Evolutionary conservation across 495 filamentous ascomycete genomes (phyloP).

Genomic region (Neurospora intermedia): DNA sequence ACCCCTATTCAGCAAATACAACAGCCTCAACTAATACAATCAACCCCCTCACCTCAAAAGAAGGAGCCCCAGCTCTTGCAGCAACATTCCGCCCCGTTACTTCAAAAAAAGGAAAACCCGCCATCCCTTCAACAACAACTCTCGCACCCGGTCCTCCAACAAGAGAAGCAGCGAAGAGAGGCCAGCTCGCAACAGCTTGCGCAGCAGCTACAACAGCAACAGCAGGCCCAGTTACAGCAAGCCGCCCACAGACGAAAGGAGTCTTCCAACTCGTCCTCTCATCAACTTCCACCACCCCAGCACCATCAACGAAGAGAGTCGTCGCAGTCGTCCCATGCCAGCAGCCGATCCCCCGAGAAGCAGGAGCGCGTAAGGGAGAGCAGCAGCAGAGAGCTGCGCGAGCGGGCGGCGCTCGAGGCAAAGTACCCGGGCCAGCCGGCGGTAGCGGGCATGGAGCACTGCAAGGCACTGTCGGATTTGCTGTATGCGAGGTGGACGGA

Average conservation of each 20-base stretch:
- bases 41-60: not conserved
- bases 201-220: not conserved
- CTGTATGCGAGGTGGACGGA: slow-evolving; percentile 85
- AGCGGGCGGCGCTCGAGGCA: slow-evolving; percentile 37
- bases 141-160: not conserved
- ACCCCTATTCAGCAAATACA: not conserved
- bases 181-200: not conserved
- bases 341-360: slow-evolving; percentile 9
- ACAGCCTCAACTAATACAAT: not conserved
- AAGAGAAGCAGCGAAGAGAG: not conserved
- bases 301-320: slow-evolving; percentile 5
- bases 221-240: not conserved
- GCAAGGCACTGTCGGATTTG: slow-evolving; percentile 77
- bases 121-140: not conserved
- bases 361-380: slow-evolving; percentile 5
- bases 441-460: slow-evolving; percentile 78
- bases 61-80: not conserved
- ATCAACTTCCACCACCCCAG: slow-evolving; percentile 1
- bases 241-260: not conserved
- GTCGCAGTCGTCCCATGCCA: not conserved
- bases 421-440: slow-evolving; percentile 39
- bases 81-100: not conserved
- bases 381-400: slow-evolving; percentile 23
- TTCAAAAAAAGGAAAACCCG: not conserved
- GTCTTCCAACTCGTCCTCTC: slow-evolving; percentile 1